phyloP scores from a whole-genome alignment of 2,329 filamentous ascomycete species.

The Myriosclerotinia duriaeana region DNA sequence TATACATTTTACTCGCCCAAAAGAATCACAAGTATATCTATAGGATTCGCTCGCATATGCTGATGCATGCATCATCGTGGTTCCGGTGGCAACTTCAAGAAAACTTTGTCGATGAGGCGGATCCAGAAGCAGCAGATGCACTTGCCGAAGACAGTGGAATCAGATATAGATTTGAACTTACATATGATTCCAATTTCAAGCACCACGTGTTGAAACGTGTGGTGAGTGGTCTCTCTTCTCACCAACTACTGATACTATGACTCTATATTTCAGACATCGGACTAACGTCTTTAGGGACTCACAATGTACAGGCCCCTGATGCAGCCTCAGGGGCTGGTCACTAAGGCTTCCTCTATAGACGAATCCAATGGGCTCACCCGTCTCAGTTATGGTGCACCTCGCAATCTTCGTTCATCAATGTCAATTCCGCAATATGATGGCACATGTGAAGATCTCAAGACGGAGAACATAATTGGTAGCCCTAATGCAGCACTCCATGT shows the following conservation, averaged over 20 bases:
- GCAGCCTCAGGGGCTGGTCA: neutral
- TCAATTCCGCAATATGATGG: neutral
- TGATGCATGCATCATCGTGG: slow-evolving; percentile 10
- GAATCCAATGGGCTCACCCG: neutral
- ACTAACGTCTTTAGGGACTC: slow-evolving; percentile 1
- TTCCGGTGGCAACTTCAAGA: neutral
- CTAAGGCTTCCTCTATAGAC: no score
- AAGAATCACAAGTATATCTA: neutral
- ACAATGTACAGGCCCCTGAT: neutral
- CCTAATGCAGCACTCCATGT: neutral
- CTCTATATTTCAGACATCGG: neutral
- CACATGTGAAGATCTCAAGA: neutral
- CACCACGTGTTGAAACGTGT: neutral
- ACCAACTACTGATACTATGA: neutral
- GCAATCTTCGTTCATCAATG: neutral
- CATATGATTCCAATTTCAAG: neutral
- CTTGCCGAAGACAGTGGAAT: neutral
- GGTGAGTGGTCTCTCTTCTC: neutral
- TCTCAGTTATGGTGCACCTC: neutral
- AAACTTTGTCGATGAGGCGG: neutral
- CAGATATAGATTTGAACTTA: slow-evolving; percentile 6
- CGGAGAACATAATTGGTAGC: neutral
- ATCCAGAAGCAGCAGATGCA: accelerated
- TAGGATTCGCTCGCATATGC: neutral
- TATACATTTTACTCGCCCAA: neutral